Percentiles rank a stretch among this genome's conserved stretches.
phyloP scores from a whole-genome alignment of 192 early-diverging fungal species.

The Backusella sp. region DNA sequence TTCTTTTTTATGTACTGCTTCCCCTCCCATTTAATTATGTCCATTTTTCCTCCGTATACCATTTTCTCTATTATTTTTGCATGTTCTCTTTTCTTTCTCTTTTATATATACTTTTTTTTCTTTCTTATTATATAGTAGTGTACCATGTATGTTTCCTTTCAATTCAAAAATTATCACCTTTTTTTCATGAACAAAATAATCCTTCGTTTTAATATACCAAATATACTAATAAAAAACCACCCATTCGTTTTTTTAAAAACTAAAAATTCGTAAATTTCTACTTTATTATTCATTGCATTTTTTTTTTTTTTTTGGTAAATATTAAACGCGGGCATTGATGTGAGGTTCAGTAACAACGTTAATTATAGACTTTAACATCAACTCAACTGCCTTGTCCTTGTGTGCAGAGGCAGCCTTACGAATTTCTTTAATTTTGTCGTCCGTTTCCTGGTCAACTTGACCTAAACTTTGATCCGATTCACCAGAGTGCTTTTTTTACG shows the following conservation, averaged over 20 bases:
- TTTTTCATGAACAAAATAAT: slow-evolving; percentile 3
- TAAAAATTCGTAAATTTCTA: not conserved
- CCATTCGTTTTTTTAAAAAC: not conserved
- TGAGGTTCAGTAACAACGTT: slow-evolving; percentile 71
- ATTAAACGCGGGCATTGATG: slow-evolving; percentile 37
- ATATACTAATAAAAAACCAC: not conserved
- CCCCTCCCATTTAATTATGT: not conserved
- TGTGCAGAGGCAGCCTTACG: slow-evolving; percentile 57
- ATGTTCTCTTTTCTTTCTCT: not conserved
- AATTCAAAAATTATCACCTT: not conserved
- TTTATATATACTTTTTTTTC: not conserved
- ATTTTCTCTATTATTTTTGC: not conserved
- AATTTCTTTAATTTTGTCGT: slow-evolving; percentile 63
- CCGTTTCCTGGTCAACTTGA: slow-evolving; percentile 69
- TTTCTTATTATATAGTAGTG: not conserved
- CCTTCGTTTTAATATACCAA: not conserved
- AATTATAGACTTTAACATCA: slow-evolving; percentile 60
- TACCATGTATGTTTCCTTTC: slow-evolving; percentile 7
- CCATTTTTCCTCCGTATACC: not conserved
- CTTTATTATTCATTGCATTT: not conserved
- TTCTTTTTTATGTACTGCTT: not conserved
- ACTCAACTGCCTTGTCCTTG: slow-evolving; percentile 65
- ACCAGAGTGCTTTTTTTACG: slow-evolving; percentile 64
- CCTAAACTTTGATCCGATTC: slow-evolving; percentile 59
- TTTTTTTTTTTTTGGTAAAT: not conserved